Evolutionary conservation across 306 rosid species (phyloP), one percentile per base, ranked within the genome.

Genomic region (Quercus mongolica): DNA sequence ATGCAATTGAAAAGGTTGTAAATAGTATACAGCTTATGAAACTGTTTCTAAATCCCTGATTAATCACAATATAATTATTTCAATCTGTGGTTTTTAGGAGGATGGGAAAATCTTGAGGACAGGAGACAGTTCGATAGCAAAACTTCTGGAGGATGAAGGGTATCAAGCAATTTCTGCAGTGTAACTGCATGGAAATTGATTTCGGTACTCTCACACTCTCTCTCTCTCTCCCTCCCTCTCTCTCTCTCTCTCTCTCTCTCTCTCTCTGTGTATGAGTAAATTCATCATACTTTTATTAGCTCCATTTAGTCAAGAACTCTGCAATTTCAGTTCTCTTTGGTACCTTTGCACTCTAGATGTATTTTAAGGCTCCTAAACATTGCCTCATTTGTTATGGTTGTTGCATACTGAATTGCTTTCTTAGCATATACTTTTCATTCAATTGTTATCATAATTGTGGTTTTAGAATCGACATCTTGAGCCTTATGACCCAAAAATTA

Each of bases 91-190:
- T 19, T 54, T 72, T 41, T 83, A 95, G 99, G 92, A 92, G 83
- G 86, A 87, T 14, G 99, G 99, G 41, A 88, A 83, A 78, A 95
- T 95, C 84, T 78, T 88, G 74, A 91, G 82, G 83, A 91, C 97
- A 4, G 98, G 99, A 65, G 91, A 90, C 84, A 75, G 90, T 79
- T 85, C 94, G 10, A 74, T 95, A 68, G 99, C 94, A 55, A 89
- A 90, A 78, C 75, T 80, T 82, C 91, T 92, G 57, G 99, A 95
- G 86, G 78, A 92, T 44, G 89, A 87, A 73, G 98, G 98, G 26
- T 95, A 88, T 77, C 89, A 83, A 83, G 88, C 90, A 68, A 87
- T 90, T 74, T 85, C 94, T 61, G 41, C 62, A 4, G 58, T 90
- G 76, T 82, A 80, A 78, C 83, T 64, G 77, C 77, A 44, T 56